A percentile compares a stretch with the other conserved stretches of the same genome.
Evolutionary conservation across 129 eudicot species (phyloP).

Genomic region (Pulicaria dysenterica): DNA sequence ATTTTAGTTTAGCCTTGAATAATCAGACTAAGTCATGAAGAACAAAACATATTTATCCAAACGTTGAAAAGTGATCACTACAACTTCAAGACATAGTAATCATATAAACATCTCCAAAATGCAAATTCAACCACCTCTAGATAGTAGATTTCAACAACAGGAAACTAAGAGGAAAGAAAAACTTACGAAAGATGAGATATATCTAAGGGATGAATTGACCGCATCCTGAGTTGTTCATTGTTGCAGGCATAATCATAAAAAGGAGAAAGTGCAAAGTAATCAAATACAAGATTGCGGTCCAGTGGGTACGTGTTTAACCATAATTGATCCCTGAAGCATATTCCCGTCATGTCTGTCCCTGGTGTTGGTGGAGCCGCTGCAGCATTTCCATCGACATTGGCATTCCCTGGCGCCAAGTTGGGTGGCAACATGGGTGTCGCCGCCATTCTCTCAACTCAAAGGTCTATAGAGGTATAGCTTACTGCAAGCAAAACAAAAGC

Average conservation of each 20-base stretch:
- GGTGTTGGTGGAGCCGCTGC: slow-evolving; percentile 62
- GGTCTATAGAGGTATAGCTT: not conserved
- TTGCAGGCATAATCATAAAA: slow-evolving; percentile 87
- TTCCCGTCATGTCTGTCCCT: slow-evolving; percentile 93
- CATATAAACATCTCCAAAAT: not conserved
- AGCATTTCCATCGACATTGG: slow-evolving; percentile 51
- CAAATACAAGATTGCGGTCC: slow-evolving; percentile 83
- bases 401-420: slow-evolving; percentile 39
- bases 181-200: slow-evolving; percentile 75
- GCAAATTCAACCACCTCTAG: not conserved
- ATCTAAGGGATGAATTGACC: slow-evolving; percentile 86
- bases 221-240: slow-evolving; percentile 78
- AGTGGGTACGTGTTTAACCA: slow-evolving; percentile 88
- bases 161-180: not conserved
- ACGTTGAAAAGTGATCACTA: not conserved
- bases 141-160: not conserved
- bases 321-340: slow-evolving; percentile 82
- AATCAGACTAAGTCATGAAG: too few species aligned
- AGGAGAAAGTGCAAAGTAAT: slow-evolving; percentile 88
- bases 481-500: slow-evolving; percentile 4
- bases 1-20: too few species aligned
- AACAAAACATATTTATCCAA: not conserved
- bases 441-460: slow-evolving; percentile 42
- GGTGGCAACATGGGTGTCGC: slow-evolving; percentile 73
- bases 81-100: not conserved